These are phyloP conservation scores for Avena sativa DNA, from an alignment of 176 grass and related monocot genomes.

Conservation along the genomic window DNA sequence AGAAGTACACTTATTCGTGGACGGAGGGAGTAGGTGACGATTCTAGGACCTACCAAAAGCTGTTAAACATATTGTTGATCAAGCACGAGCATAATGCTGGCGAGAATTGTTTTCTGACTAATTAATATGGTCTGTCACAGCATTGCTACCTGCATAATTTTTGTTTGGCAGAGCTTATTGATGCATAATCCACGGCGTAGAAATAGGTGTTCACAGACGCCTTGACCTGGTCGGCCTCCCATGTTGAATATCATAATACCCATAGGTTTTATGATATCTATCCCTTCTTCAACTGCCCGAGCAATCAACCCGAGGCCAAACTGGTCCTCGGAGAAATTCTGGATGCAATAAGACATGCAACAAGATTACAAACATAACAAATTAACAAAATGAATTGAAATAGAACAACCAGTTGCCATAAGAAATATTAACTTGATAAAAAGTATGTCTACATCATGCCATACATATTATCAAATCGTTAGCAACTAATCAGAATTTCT, in stretches of 20 bases:
- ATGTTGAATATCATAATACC: conserved; percentile 96
- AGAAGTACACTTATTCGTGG: no score
- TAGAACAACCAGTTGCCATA: conserved; percentile 1
- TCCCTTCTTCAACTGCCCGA: conserved; percentile 95
- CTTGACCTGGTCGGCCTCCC: conserved; percentile 92
- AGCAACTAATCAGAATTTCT: neutral
- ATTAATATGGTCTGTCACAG: neutral
- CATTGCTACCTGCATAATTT: conserved; percentile 83
- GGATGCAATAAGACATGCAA: conserved; percentile 29
- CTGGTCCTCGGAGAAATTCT: conserved; percentile 90
- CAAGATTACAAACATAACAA: conserved; percentile 34
- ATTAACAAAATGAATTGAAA: conserved; percentile 23
- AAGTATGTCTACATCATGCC: neutral
- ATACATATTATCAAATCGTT: conserved; percentile 7
- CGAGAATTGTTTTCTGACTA: no score
- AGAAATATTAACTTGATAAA: conserved; percentile 16
- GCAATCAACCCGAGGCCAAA: conserved; percentile 96
- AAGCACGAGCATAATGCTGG: no score
- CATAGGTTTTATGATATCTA: conserved; percentile 88
- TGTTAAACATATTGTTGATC: no score
- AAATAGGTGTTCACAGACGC: conserved; percentile 79
- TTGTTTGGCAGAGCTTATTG: conserved; percentile 93
- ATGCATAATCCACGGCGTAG: conserved; percentile 73
- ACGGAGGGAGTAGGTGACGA: no score
- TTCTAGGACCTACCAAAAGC: no score